Base-by-base conservation (phyloP, 768 basidiomycete species). In the Cystofilobasidium capitatum region DNA sequence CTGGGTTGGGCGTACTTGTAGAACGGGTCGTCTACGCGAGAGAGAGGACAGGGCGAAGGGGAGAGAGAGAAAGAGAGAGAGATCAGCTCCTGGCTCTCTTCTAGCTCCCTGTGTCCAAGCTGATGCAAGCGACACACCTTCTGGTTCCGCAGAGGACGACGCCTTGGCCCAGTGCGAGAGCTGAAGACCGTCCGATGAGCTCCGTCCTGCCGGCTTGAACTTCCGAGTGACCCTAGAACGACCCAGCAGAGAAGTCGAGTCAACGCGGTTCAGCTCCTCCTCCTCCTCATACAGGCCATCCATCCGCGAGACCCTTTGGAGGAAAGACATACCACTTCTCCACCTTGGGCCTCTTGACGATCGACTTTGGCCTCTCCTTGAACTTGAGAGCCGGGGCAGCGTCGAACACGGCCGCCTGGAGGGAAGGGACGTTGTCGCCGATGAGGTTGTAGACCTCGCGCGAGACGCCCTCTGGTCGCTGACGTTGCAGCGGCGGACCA, bases 371-470 rank as follows among this genome's bases (percentile, higher is more conserved):
- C 71, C 89, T 88, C 77, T 91, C 88, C 75, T 92, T 92, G 66
- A 93, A 82, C 64, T 86, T 84, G 40, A 89, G 88, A 33, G 86
- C 45, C 49, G 57, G 49, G 24, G 40, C 40, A 42, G 33, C 47
- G 33, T 36, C 61, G 29, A 49, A 37, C 26, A 31, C 51, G 39
- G 66, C 44, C 5, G 68, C 68, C 45, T 69, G 87, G 58, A 98
- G 82, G 2, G 88, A 85, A 0, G 94, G 92, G 14, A 88, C 88
- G 58, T 89, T 88, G 69, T 90, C 86, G n/a, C 94, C 94, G 71
- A 99, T 97, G 68, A 99, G 84, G 0, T 88, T 86, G 78, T 88
- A 97, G 2, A 99, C 82, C 77, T 97, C 93, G 71, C 92, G 82
- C 0, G 91, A 87, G 69, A 97, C 92, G 24, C 94, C 93, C 24